Percentiles rank a stretch among this genome's conserved stretches.
Conservation (phyloP, 495 filamentous ascomycete species). For the Aspergillus baeticus region DNA sequence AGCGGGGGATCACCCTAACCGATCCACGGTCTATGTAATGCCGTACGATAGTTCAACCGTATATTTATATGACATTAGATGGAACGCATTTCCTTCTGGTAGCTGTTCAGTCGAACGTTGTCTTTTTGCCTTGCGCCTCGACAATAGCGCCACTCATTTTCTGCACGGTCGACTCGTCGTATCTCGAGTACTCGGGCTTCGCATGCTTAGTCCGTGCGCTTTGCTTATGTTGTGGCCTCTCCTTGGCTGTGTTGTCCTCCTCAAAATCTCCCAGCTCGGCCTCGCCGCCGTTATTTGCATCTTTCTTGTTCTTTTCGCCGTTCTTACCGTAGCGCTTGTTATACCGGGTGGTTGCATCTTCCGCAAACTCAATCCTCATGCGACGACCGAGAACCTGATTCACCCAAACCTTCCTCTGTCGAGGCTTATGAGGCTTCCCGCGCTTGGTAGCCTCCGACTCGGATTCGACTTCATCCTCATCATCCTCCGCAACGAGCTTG, state of each 20-base stretch:
- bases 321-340: conserved; percentile 90
- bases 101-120: conserved; percentile 64
- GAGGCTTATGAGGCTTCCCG: conserved; percentile 54
- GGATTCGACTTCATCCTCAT: conserved; percentile 54
- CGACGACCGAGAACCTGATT: conserved; percentile 75
- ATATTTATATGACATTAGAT: neutral
- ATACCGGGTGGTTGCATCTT: conserved; percentile 82
- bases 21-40: too few species aligned
- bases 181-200: conserved; percentile 37
- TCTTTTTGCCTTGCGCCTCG: conserved; percentile 78
- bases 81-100: neutral
- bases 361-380: conserved; percentile 88
- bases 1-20: too few species aligned
- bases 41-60: too few species aligned
- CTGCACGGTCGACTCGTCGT: conserved; percentile 45
- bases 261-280: conserved; percentile 18
- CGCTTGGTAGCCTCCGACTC: conserved; percentile 30
- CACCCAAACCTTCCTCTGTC: conserved; percentile 73
- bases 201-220: conserved; percentile 23
- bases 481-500: conserved; percentile 61
- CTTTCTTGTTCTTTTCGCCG: conserved; percentile 36
- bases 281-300: conserved; percentile 26
- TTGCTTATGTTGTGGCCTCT: conserved; percentile 21
- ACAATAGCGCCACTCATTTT: conserved; percentile 75
- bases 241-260: conserved; percentile 20